Base-by-base conservation (phyloP, 129 eudicot species). In the Solidago caesia region DNA sequence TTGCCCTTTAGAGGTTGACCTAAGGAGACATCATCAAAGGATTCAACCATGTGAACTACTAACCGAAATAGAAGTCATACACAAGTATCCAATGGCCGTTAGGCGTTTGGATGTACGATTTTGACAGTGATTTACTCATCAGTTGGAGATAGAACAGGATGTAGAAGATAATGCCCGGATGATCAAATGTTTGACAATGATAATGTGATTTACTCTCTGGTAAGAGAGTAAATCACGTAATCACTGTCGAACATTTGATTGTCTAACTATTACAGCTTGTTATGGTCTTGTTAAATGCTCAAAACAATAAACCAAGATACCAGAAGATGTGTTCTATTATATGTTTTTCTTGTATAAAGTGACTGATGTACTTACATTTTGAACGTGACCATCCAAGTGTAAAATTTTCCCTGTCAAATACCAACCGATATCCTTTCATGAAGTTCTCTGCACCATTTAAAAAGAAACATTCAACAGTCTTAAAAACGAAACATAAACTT, bases 321-420 rank as follows among this genome's bases (percentile, higher is more conserved):
- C 27, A 68, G 57, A 64, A 66, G 55, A 77, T 25, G 44, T 49
- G 12, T 44, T 25, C 27, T 21, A 65, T 27, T 53, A 48, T 8
- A 73, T 5, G 27, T 14, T 11, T 29, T 64, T 11, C 43, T 16
- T 68, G 16, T 26, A 53, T 44, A 11, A 57, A 82, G 72, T 64
- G 8, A 77, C 8, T 48, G 58, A 77, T 66, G 83, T 51, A 44
- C 99, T 95, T 82, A 95, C 99, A 95, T 76, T 89, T 85, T 46
- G 99, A 95, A 59, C 59, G 90, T 59, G 93, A 89, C 99, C 99
- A 95, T 42, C 99, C 97, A 59, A 95, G 88, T 75, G 83, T 89
- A 72, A 87, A 77, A 43, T 91, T 91, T 71, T 91, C 96, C 82
- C 96, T 87, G 72, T 95, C 96, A 82, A 95, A 95, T 27, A 87